phyloP scores from a whole-genome alignment of 2,329 filamentous ascomycete species.

The Fusarium nelsonii region DNA sequence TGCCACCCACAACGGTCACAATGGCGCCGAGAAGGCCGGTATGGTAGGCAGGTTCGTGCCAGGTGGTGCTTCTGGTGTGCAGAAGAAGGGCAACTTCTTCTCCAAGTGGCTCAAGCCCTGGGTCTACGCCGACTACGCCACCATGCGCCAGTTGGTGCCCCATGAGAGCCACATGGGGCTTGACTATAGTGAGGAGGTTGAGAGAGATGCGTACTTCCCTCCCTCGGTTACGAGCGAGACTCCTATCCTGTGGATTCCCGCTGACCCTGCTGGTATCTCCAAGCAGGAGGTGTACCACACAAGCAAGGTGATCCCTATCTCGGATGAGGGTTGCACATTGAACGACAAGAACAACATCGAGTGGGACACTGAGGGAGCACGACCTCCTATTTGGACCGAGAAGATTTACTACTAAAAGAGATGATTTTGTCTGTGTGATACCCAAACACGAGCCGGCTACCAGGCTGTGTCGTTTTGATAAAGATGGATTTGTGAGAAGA shows the following conservation, averaged over 20 bases:
- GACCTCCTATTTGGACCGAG: slow-evolving; percentile 60
- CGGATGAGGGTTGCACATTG: slow-evolving; percentile 77
- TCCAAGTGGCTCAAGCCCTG: slow-evolving; percentile 80
- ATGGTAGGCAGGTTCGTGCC: slow-evolving; percentile 39
- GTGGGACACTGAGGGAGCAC: slow-evolving; percentile 58
- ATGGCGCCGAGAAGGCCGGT: slow-evolving; percentile 37
- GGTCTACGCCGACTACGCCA: slow-evolving; percentile 77
- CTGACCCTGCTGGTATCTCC: slow-evolving; percentile 76
- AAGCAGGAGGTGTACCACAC: slow-evolving; percentile 78
- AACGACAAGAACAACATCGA: slow-evolving; percentile 70
- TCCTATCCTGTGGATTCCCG: slow-evolving; percentile 81
- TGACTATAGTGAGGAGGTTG: slow-evolving; percentile 72
- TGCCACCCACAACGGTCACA: slow-evolving; percentile 21
- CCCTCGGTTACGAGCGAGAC: slow-evolving; percentile 72
- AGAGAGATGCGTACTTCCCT: slow-evolving; percentile 77
- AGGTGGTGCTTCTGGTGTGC: slow-evolving; percentile 37
- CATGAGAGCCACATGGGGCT: slow-evolving; percentile 60
- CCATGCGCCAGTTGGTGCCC: slow-evolving; percentile 78
- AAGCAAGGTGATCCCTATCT: slow-evolving; percentile 74
- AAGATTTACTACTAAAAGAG: slow-evolving; percentile 58
- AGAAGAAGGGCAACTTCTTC: slow-evolving; percentile 66
- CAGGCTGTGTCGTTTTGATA: slow-evolving; percentile 39
- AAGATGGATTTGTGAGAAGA: not conserved
- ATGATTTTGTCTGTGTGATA: slow-evolving; percentile 42
- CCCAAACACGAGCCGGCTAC: slow-evolving; percentile 44